Percentiles rank a stretch among this genome's conserved stretches.
Evolutionary conservation across 2,329 filamentous ascomycete genomes (phyloP).

Genomic region (Aphanoascus verrucosus): DNA sequence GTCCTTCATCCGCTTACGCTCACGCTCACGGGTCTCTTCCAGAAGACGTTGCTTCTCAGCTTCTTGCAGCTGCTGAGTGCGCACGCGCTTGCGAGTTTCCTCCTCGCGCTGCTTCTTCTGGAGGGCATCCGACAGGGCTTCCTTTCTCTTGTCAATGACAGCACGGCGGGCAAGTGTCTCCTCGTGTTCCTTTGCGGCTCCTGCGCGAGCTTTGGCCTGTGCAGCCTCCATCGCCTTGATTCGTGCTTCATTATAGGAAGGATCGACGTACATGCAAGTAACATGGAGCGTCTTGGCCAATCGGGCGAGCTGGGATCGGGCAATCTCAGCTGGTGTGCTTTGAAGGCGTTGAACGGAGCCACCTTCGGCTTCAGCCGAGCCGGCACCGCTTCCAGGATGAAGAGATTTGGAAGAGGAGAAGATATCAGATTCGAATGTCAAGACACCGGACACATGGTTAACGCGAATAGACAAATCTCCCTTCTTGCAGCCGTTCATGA

Average conservation of each 20-base stretch:
- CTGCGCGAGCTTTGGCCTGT: conserved; percentile 69
- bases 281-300: conserved; percentile 84
- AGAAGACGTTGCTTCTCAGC: conserved; percentile 79
- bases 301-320: conserved; percentile 84
- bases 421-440: conserved; percentile 96
- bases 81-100: conserved; percentile 73
- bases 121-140: conserved; percentile 78
- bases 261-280: conserved; percentile 92
- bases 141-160: conserved; percentile 92
- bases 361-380: conserved; percentile 75
- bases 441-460: conserved; percentile 85
- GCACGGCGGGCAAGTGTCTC: conserved; percentile 78
- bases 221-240: conserved; percentile 69
- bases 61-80: conserved; percentile 77
- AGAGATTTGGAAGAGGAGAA: conserved; percentile 94
- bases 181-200: conserved; percentile 82
- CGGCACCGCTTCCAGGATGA: conserved; percentile 70
- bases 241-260: conserved; percentile 72
- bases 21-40: conserved; percentile 87
- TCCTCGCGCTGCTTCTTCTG: conserved; percentile 88
- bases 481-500: conserved; percentile 99
- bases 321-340: conserved; percentile 95
- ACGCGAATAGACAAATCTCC: conserved; percentile 92
- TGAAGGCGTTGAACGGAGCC: conserved; percentile 87
- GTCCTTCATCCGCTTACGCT: conserved; percentile 71